Base-by-base conservation (phyloP, 2,329 filamentous ascomycete species). In the Colletotrichum sp. region DNA sequence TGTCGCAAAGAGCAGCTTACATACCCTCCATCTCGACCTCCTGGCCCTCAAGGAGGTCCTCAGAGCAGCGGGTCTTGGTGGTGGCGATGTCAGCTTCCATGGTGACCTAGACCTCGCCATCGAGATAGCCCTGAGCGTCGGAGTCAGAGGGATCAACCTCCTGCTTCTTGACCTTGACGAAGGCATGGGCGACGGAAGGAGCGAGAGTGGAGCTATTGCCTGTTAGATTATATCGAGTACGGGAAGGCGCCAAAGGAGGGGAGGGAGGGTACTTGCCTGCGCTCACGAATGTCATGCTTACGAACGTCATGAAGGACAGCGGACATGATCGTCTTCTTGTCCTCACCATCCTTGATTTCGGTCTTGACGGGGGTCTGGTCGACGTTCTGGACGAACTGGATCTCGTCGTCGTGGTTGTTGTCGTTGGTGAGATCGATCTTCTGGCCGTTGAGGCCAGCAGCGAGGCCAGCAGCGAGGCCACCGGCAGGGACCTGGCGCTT, bases 291-390 rank as follows among this genome's bases (percentile, higher is more conserved):
- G 59, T 24, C 6, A 6, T 52, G 44, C 44, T 13, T 12, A 52
- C 44, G 44, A 52, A 21, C 12, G 12, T 52, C 44, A 13, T 9
- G 44, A 52, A 52, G 18, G n/a, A 52, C 10, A 21, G 44, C 44
- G 44, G 44, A 52, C 44, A 21, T 24, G 44, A 52, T 52, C 44
- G 44, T 21, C 44, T 52, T 52, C 44, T 52, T 21, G n/a, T 21
- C 44, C 49, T 78, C 74, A 6, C 76, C 77, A 4, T 59, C 32
- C 39, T 78, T 66, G 21, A 70, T 64, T 34, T 78, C 79, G 57
- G 55, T 44, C 72, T 78, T 78, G 71, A 71, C 63, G 30, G 21
- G 59, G 59, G n/a, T 12, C 16, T 32, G 57, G 59, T 28, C 28
- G 15, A 8, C 13, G 28, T 28, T 32, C 24, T 76, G 39, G 26